Evolutionary conservation across 2,329 filamentous ascomycete genomes (phyloP).

Genomic region (Arthrinium phaeospermum): DNA sequence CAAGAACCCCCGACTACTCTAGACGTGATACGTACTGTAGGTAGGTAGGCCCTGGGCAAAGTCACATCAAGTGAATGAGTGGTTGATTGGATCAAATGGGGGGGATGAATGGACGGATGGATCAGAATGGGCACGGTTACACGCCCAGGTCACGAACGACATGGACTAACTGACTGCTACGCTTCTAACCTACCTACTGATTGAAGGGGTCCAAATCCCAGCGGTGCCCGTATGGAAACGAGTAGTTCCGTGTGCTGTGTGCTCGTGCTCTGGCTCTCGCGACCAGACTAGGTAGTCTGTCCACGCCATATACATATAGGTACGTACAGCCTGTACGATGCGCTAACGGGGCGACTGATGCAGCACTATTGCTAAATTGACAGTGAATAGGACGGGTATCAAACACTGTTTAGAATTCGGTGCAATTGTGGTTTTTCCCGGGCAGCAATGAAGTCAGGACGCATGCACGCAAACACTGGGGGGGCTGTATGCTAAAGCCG

Average conservation of each 20-base stretch:
- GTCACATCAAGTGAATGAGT: slow-evolving; percentile 17
- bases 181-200: neutral
- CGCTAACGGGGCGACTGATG: neutral
- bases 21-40: slow-evolving; percentile 15
- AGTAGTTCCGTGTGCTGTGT: slow-evolving; percentile 6
- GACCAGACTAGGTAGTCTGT: neutral
- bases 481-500: slow-evolving; percentile 1
- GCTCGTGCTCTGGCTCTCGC: neutral
- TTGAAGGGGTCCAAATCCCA: slow-evolving; percentile 12
- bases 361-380: slow-evolving; percentile 9
- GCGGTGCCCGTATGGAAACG: neutral
- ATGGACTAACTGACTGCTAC: slow-evolving; percentile 9
- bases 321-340: neutral
- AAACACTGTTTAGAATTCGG: slow-evolving; percentile 9
- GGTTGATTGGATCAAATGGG: slow-evolving; percentile 9
- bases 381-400: neutral
- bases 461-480: neutral
- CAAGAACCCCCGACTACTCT: slow-evolving; percentile 12
- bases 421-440: neutral
- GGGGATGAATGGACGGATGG: slow-evolving; percentile 16
- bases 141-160: slow-evolving; percentile 12
- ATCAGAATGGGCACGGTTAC: slow-evolving; percentile 19
- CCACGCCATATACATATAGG: neutral
- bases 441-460: slow-evolving; percentile 6
- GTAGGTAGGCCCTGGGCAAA: neutral